Evolutionary conservation across 805 yeast species (phyloP).

Genomic region (Torulaspora franciscae): DNA sequence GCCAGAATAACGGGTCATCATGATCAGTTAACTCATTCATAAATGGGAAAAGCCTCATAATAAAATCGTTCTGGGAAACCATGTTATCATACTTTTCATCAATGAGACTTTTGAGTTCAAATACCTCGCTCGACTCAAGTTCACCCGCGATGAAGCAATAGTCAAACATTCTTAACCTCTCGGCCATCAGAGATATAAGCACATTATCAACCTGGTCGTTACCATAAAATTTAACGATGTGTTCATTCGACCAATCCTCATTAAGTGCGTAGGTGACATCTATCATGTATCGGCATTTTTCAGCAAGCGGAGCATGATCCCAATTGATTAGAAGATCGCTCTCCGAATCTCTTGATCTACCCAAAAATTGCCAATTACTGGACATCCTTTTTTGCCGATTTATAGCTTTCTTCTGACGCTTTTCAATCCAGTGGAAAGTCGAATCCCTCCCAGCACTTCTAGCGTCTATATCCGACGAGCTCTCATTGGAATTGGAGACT

Average conservation of each 20-base stretch:
- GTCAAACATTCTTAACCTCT: constrained; percentile 29
- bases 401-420: constrained; percentile 5
- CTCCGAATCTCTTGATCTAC: constrained; percentile 5
- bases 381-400: no score
- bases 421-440: constrained; percentile 11
- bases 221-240: constrained; percentile 14
- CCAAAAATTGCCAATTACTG: not conserved
- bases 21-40: constrained; percentile 10
- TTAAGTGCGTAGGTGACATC: constrained; percentile 17
- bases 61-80: constrained; percentile 16
- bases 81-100: not conserved
- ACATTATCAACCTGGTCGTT: constrained; percentile 22
- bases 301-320: constrained; percentile 7
- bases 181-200: constrained; percentile 21
- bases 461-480: not conserved
- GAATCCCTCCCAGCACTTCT: constrained; percentile 9
- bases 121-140: constrained; percentile 14
- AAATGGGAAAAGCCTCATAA: constrained; percentile 30
- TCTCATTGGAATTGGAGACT: no score
- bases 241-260: constrained; percentile 24
- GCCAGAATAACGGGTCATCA: constrained; percentile 19
- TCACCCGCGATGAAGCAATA: constrained; percentile 26
- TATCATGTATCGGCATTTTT: constrained; percentile 24
- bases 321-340: constrained; percentile 8
- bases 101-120: constrained; percentile 12